Conservation (phyloP, 495 filamentous ascomycete genomes). For the Xylaria nigripes region DNA sequence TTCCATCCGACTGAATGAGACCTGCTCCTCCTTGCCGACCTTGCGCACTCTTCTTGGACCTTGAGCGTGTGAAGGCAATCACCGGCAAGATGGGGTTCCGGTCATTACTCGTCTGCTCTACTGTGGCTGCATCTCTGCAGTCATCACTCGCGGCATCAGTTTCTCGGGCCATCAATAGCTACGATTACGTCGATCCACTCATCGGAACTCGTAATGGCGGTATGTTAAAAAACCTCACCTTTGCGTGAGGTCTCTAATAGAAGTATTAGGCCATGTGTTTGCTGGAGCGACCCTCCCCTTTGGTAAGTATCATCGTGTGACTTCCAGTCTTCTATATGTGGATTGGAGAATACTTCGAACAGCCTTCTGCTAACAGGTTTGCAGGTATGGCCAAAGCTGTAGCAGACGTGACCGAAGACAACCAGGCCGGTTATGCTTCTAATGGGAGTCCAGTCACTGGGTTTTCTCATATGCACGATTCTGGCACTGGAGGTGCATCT, state of each 20-base stretch:
- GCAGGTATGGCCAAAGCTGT: slow-evolving; percentile 62
- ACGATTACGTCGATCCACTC: slow-evolving; percentile 44
- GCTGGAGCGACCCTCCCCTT: slow-evolving; percentile 59
- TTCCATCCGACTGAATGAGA: background rate
- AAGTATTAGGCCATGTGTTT: slow-evolving; percentile 39
- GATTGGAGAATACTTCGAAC: background rate
- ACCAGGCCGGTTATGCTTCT: slow-evolving; percentile 59
- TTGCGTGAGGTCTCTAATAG: slow-evolving; percentile 17
- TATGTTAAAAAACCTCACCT: slow-evolving; percentile 31
- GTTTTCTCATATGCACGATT: slow-evolving; percentile 57
- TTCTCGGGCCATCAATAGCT: slow-evolving; percentile 10
- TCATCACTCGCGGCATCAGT: slow-evolving; percentile 2
- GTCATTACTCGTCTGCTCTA: slow-evolving; percentile 13
- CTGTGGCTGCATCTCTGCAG: slow-evolving; percentile 13
- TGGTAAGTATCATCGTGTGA: slow-evolving; percentile 27
- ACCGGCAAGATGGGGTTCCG: slow-evolving; percentile 17
- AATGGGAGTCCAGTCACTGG: slow-evolving; percentile 52
- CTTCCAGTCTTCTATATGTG: background rate
- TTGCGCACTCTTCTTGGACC: background rate
- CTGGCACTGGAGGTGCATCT: slow-evolving; percentile 54
- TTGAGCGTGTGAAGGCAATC: background rate
- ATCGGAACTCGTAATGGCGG: slow-evolving; percentile 55
- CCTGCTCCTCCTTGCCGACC: background rate
- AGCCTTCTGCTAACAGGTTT: slow-evolving; percentile 5
- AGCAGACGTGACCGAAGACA: slow-evolving; percentile 53